Percentiles rank a stretch among this genome's conserved stretches.
phyloP scores from a whole-genome alignment of 495 filamentous ascomycete genomes.

The Aspergillus cavernicola region DNA sequence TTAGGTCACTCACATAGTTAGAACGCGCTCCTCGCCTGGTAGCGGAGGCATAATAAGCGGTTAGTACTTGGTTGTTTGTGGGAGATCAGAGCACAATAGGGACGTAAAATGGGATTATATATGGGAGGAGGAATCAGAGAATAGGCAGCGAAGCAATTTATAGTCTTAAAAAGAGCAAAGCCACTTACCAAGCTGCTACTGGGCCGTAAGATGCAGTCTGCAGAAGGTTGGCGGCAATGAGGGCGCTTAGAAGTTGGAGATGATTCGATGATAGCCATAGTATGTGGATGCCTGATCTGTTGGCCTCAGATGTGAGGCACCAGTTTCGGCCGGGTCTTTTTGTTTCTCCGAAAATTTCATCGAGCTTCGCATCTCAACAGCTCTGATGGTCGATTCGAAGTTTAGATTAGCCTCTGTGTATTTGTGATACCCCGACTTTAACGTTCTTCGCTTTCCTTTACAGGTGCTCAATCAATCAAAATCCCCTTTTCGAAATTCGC shows the following conservation, averaged over 20 bases:
- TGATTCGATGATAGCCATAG: conserved; percentile 6
- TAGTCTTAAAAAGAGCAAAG: background rate
- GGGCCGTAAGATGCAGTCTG: conserved; percentile 16
- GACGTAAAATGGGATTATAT: background rate
- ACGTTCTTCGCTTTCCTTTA: background rate
- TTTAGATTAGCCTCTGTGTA: background rate
- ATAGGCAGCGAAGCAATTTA: conserved; percentile 2
- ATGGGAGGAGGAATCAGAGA: background rate
- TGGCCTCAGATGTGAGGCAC: conserved; percentile 10
- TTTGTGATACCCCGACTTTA: background rate
- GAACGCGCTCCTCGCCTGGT: conserved; percentile 72
- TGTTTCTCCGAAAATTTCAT: conserved; percentile 47
- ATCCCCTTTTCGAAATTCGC: background rate
- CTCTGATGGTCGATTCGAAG: conserved; percentile 5
- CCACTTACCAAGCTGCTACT: conserved; percentile 12
- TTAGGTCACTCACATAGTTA: conserved; percentile 66
- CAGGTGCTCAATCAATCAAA: background rate
- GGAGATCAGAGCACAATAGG: background rate
- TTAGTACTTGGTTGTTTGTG: conserved; percentile 5
- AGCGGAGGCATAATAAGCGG: conserved; percentile 63
- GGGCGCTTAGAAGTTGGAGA: conserved; percentile 21
- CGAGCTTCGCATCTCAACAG: conserved; percentile 20
- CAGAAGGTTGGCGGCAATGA: conserved; percentile 21
- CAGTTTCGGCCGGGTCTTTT: conserved; percentile 16
- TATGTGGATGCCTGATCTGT: background rate